Percentiles rank a stretch among this genome's conserved stretches.
Conservation (phyloP, 345 rosid species). For the Corymbia maculata region DNA sequence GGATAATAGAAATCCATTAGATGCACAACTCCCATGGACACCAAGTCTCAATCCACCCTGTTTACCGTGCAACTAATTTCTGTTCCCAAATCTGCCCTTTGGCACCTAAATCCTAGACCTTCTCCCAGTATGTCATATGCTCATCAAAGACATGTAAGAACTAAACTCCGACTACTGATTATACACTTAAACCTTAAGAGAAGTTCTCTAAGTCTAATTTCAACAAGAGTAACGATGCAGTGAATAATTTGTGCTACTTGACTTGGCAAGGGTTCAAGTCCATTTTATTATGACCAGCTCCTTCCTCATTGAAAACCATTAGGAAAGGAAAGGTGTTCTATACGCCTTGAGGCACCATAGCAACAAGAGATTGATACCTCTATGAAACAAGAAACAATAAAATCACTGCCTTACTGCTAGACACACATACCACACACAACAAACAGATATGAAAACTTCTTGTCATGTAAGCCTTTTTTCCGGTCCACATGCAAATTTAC, state of each 20-base stretch:
- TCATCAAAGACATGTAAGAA: background rate
- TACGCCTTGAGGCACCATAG: background rate
- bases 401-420: background rate
- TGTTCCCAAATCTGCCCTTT: background rate
- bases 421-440: background rate
- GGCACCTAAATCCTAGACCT: background rate
- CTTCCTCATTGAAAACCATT: background rate
- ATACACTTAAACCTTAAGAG: background rate
- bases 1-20: background rate
- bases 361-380: background rate
- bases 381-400: background rate
- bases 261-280: background rate
- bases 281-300: background rate
- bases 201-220: background rate
- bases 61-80: background rate
- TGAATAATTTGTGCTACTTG: background rate
- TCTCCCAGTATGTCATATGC: background rate
- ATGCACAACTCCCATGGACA: background rate
- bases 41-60: background rate
- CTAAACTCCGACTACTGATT: background rate
- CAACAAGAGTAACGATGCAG: background rate
- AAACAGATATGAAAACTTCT: background rate
- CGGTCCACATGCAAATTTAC: constrained; percentile 10
- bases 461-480: background rate
- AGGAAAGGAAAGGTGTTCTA: background rate